Percentiles rank a stretch among this genome's conserved stretches.
These are phyloP conservation scores for Citrullus amarus DNA, from an alignment of 306 rosid genomes.

Conservation along the genomic window DNA sequence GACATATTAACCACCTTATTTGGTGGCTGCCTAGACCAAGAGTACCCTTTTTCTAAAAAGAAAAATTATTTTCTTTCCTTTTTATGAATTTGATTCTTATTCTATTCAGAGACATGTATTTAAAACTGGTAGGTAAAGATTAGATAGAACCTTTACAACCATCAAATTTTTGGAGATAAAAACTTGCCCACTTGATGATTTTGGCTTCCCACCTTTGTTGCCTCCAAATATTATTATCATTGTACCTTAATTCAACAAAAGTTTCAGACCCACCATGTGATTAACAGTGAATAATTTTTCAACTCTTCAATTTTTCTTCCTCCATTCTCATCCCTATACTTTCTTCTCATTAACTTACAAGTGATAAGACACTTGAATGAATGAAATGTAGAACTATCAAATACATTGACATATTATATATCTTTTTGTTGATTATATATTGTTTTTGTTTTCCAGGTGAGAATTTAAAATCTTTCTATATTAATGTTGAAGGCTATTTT, in stretches of 20 bases:
- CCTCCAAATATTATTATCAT: conserved; percentile 4
- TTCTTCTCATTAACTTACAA: neutral
- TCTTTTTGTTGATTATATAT: neutral
- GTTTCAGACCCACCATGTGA: conserved; percentile 8
- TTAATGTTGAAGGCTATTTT: neutral
- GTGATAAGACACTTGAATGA: neutral
- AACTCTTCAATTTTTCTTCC: neutral
- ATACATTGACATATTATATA: neutral
- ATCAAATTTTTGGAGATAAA: neutral
- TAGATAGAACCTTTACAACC: conserved; percentile 4
- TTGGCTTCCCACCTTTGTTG: conserved; percentile 6
- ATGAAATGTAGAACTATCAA: neutral
- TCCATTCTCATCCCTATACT: neutral
- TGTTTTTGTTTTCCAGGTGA: neutral
- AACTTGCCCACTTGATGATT: neutral
- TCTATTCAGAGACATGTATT: neutral
- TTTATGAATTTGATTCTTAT: neutral
- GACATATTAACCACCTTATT: conserved; percentile 27
- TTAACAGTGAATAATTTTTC: neutral
- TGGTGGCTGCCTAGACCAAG: neutral
- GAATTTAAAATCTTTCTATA: neutral
- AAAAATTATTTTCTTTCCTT: neutral
- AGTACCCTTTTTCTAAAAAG: neutral
- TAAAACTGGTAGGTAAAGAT: neutral
- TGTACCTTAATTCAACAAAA: conserved; percentile 6